These are phyloP conservation scores for Mycena filopes DNA, from an alignment of 768 basidiomycete species.

Conservation along the genomic window DNA sequence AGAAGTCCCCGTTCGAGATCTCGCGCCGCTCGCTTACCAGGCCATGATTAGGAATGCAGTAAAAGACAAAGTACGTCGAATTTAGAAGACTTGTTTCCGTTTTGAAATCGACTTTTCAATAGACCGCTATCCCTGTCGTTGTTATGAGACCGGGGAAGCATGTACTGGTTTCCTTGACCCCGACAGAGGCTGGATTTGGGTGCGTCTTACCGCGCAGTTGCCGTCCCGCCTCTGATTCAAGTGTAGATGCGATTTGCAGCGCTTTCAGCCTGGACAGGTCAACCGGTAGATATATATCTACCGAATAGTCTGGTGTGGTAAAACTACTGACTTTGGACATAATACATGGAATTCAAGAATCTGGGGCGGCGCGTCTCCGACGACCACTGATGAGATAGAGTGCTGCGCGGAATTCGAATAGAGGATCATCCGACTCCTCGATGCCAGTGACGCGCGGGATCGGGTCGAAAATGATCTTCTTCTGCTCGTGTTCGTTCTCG, in stretches of 20 bases:
- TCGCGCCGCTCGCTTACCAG: slow-evolving; percentile 27
- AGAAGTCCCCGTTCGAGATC: slow-evolving; percentile 23
- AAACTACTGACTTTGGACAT: not conserved
- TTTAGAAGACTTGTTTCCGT: not conserved
- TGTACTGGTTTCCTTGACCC: slow-evolving; percentile 18
- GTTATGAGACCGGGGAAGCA: slow-evolving; percentile 26
- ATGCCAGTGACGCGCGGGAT: slow-evolving; percentile 35
- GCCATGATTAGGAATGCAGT: slow-evolving; percentile 25
- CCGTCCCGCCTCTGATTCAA: not conserved
- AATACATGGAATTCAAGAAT: no score
- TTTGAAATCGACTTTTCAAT: not conserved
- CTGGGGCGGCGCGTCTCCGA: slow-evolving; percentile 30
- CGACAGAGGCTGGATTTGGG: slow-evolving; percentile 29
- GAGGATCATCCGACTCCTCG: slow-evolving; percentile 31
- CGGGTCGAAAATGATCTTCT: slow-evolving; percentile 36
- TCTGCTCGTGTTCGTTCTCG: slow-evolving; percentile 27
- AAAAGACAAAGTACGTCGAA: slow-evolving; percentile 18
- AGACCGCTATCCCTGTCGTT: slow-evolving; percentile 28
- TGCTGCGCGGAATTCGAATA: slow-evolving; percentile 36
- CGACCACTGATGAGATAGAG: slow-evolving; percentile 37
- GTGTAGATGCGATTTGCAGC: slow-evolving; percentile 28
- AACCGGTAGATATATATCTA: no score
- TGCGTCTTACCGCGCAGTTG: not conserved
- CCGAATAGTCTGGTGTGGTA: no score
- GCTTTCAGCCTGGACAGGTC: slow-evolving; percentile 33